phyloP scores from a whole-genome alignment of 2,329 filamentous ascomycete genomes.

The Zasmidium cellare region DNA sequence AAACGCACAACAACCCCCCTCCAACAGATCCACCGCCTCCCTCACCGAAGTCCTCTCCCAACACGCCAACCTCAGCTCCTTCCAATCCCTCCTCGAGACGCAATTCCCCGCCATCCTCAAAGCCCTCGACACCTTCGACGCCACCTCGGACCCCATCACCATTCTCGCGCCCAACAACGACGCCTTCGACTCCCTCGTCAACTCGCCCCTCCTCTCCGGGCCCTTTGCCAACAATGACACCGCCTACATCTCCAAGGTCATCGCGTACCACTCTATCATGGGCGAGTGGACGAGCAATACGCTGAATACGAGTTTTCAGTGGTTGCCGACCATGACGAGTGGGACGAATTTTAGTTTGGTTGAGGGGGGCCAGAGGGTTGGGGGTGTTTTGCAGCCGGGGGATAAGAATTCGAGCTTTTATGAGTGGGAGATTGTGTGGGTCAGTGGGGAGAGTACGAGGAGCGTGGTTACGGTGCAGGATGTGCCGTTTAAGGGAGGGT shows the following conservation, averaged over 20 bases:
- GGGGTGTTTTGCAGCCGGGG: conserved; percentile 32
- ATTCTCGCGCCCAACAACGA: conserved; percentile 41
- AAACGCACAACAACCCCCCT: background rate
- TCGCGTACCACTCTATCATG: conserved; percentile 16
- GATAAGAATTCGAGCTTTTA: conserved; percentile 6
- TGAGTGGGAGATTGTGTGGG: conserved; percentile 37
- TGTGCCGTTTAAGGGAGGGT: conserved; percentile 45
- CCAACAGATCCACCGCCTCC: conserved; percentile 7
- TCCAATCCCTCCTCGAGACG: conserved; percentile 12
- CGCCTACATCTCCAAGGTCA: conserved; percentile 11
- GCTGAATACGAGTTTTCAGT: conserved; percentile 34
- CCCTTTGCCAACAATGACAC: conserved; percentile 17
- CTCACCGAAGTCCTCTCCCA: conserved; percentile 15
- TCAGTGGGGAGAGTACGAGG: conserved; percentile 44
- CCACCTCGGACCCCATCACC: conserved; percentile 37
- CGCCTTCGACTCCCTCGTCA: conserved; percentile 36
- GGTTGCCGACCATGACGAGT: conserved; percentile 48
- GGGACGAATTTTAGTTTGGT: conserved; percentile 50
- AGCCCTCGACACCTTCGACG: conserved; percentile 25
- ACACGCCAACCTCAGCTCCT: conserved; percentile 16
- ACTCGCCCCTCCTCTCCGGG: conserved; percentile 11
- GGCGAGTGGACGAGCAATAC: conserved; percentile 17
- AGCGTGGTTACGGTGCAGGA: conserved; percentile 31
- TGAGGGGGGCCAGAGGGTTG: conserved; percentile 51
- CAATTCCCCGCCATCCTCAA: conserved; percentile 32